Conservation (phyloP, 2,329 filamentous ascomycete genomes). For the Bipolaris zeicola region DNA sequence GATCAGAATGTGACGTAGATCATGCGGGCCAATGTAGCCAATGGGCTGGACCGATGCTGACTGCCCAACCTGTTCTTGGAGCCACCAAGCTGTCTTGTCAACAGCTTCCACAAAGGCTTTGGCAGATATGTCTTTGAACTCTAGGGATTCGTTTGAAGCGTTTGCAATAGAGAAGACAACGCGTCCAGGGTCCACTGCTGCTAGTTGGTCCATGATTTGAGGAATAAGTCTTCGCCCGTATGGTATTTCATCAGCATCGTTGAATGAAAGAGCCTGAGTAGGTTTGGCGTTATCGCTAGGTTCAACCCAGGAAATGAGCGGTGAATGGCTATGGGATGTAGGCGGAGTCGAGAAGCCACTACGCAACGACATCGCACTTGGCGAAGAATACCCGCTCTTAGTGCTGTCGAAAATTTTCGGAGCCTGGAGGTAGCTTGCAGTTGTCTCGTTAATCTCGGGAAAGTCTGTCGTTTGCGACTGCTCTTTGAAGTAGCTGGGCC, state of each 20-base stretch:
- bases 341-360: slow-evolving; percentile 11
- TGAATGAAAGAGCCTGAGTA: not conserved
- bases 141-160: slow-evolving; percentile 6
- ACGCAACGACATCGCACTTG: not conserved
- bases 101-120: slow-evolving; percentile 39
- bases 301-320: not conserved
- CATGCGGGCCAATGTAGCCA: slow-evolving; percentile 39
- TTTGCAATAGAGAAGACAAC: slow-evolving; percentile 24
- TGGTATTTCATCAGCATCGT: not conserved
- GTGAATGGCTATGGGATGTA: not conserved
- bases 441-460: slow-evolving; percentile 4
- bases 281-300: not conserved
- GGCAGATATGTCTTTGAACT: slow-evolving; percentile 34
- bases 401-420: slow-evolving; percentile 3
- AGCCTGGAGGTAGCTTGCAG: slow-evolving; percentile 9
- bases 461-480: slow-evolving; percentile 9
- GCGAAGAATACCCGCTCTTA: slow-evolving; percentile 14
- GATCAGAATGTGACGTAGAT: slow-evolving; percentile 48
- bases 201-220: slow-evolving; percentile 29
- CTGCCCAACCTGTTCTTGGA: slow-evolving; percentile 31
- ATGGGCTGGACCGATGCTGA: slow-evolving; percentile 25
- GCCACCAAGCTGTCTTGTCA: slow-evolving; percentile 41
- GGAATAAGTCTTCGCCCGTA: slow-evolving; percentile 31
- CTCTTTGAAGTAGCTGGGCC: slow-evolving; percentile 30
- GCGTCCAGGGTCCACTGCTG: slow-evolving; percentile 23